Percentiles rank a stretch among this genome's conserved stretches.
phyloP scores from a whole-genome alignment of 768 basidiomycete species.

The Suillus brevipes region DNA sequence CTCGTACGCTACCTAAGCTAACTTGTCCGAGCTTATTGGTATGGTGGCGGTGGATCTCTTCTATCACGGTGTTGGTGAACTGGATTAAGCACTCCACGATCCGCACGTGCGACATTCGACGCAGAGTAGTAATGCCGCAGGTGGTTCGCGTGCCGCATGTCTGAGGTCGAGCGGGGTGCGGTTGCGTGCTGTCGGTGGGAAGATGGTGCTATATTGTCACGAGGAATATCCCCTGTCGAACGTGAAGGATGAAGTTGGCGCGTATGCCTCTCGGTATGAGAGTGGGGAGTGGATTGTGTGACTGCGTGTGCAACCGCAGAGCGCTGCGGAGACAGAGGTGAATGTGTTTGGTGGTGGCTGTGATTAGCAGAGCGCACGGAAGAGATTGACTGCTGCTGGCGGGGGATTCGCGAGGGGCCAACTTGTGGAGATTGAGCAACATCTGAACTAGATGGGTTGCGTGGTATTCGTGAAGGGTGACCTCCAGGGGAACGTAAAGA shows the following conservation, averaged over 20 bases:
- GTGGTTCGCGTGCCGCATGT: slow-evolving; percentile 10
- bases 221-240: slow-evolving; percentile 26
- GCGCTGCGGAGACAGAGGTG: not conserved
- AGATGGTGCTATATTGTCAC: not conserved
- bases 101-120: slow-evolving; percentile 10
- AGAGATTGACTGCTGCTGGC: slow-evolving; percentile 7
- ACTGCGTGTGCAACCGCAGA: not conserved
- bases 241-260: slow-evolving; percentile 19
- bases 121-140: slow-evolving; percentile 26
- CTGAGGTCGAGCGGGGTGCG: not conserved
- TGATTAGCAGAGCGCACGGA: slow-evolving; percentile 2
- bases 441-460: not conserved
- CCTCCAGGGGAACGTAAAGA: slow-evolving; percentile 6
- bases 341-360: not conserved
- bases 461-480: slow-evolving; percentile 4
- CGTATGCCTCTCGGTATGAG: slow-evolving; percentile 15
- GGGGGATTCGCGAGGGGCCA: slow-evolving; percentile 3
- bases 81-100: not conserved
- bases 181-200: not conserved
- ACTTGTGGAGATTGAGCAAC: not conserved
- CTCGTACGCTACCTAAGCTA: not conserved
- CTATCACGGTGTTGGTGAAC: slow-evolving; percentile 23
- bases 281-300: not conserved
- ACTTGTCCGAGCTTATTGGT: slow-evolving; percentile 17
- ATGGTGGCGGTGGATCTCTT: slow-evolving; percentile 28